Evolutionary conservation across 305 asterid genomes (phyloP).

Genomic region (Fraxinus platypoda): DNA sequence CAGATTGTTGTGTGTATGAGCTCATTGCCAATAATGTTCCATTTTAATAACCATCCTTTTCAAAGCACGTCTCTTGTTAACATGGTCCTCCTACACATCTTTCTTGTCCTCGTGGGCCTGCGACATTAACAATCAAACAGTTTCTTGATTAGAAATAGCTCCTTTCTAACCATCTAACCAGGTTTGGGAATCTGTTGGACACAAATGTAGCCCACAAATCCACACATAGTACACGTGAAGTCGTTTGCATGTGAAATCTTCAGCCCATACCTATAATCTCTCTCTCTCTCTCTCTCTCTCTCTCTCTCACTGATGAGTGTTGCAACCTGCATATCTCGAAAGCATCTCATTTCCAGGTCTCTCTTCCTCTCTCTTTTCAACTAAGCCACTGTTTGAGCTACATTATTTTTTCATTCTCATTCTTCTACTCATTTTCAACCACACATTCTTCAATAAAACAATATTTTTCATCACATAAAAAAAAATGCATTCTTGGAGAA

Average conservation of each 20-base stretch:
- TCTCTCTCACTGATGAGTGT: background rate
- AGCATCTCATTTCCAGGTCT: background rate
- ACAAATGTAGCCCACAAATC: background rate
- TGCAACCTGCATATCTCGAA: background rate
- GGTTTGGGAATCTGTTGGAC: background rate
- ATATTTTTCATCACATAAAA: too few relatives aligned
- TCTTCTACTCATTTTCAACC: too few relatives aligned
- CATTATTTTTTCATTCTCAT: too few relatives aligned
- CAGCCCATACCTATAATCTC: background rate
- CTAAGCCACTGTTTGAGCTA: too few relatives aligned
- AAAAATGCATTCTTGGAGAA: too few relatives aligned
- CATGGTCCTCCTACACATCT: background rate
- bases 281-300: too few relatives aligned
- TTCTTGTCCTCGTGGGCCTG: background rate
- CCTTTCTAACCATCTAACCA: background rate
- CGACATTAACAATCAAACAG: background rate
- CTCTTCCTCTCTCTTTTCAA: background rate
- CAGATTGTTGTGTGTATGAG: background rate
- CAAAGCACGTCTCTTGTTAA: background rate
- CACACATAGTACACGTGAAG: background rate
- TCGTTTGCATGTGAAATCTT: background rate
- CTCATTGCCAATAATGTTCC: background rate
- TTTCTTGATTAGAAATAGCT: conserved; percentile 1
- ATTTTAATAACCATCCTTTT: background rate
- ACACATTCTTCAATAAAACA: too few relatives aligned